Evolutionary conservation across 1,284 basidiomycete species (phyloP), one percentile per base, ranked within the genome.

Genomic region (Phlebopus sp.): DNA sequence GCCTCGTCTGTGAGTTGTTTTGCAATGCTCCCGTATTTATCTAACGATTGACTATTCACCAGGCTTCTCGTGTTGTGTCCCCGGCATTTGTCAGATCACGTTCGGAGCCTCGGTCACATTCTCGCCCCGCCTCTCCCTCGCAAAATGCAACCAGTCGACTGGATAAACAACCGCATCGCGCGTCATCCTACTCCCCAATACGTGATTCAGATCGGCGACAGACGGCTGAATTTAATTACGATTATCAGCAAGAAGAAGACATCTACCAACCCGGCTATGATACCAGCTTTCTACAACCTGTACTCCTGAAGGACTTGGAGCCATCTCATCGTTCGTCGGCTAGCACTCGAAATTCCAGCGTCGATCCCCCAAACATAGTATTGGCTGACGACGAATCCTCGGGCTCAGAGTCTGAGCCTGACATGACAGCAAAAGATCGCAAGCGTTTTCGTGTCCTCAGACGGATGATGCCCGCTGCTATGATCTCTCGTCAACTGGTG

Each of bases 391-490:
- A 50, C 14, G 53, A 44, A 17, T 40, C 35, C 8, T 43, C 56
- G 18, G 46, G 51, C 30, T 42, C 47, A 8, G 15, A 45, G 2
- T 48, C 54, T 11, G 37, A 37, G 14, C 8, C 41, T n/a, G 41
- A 52, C 49, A 51, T 69, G 49, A 59, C 6, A 38, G 50, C 54
- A 21, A 65, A 56, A 57, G 68, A 68, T 34, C 62, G 54, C 42
- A 70, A 65, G 54, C 57, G 56, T 32, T 45, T 64, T 32, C 69
- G 67, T 19, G 68, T 55, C 14, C 60, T 80, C 31, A 58, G 47
- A 19, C 70, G 62, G 32, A 72, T 81, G 72, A 65, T 73, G 59
- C 78, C 79, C 10, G 58, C 57, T 13, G 66, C 64, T 42, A 76
- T 80, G 76, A 58, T 74, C 19, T 14, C 53, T 19, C 57, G 62